Evolutionary conservation across 2,329 filamentous ascomycete species (phyloP).

Genomic region (Davidsoniella neocaledoniae): DNA sequence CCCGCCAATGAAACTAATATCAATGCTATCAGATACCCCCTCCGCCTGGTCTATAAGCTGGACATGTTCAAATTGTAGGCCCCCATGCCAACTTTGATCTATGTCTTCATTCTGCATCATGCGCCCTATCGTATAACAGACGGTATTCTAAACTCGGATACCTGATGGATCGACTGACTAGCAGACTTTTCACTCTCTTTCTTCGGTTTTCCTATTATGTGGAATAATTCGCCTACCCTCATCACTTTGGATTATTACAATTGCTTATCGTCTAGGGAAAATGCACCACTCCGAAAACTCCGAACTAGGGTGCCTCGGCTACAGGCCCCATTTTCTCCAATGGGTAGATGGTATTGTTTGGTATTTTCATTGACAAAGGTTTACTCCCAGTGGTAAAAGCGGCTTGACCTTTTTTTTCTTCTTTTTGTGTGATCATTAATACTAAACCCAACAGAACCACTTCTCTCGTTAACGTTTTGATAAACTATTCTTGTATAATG

Average conservation of each 20-base stretch:
- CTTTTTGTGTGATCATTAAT: constrained; percentile 2
- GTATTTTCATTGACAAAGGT: background rate
- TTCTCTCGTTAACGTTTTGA: background rate
- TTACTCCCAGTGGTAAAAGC: background rate
- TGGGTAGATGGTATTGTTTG: background rate
- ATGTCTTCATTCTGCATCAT: background rate
- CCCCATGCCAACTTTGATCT: background rate
- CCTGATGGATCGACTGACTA: constrained; percentile 1
- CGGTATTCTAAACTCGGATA: background rate
- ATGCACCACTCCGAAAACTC: background rate
- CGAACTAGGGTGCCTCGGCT: background rate
- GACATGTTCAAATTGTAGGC: background rate
- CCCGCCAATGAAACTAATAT: constrained; percentile 1
- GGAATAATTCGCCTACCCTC: background rate
- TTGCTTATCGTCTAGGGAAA: constrained; percentile 3
- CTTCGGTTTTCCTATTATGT: background rate
- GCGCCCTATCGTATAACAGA: background rate
- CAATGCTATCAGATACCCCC: background rate
- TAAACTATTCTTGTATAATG: background rate
- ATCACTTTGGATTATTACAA: background rate
- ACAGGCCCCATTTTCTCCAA: background rate
- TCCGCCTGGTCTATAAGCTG: constrained; percentile 6
- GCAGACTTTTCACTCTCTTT: background rate
- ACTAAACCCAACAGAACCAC: constrained; percentile 2
- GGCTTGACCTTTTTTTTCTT: background rate